Evolutionary conservation across 2,329 filamentous ascomycete genomes (phyloP), one percentile per base, ranked within the genome.

Genomic region (Xylaria sp.): DNA sequence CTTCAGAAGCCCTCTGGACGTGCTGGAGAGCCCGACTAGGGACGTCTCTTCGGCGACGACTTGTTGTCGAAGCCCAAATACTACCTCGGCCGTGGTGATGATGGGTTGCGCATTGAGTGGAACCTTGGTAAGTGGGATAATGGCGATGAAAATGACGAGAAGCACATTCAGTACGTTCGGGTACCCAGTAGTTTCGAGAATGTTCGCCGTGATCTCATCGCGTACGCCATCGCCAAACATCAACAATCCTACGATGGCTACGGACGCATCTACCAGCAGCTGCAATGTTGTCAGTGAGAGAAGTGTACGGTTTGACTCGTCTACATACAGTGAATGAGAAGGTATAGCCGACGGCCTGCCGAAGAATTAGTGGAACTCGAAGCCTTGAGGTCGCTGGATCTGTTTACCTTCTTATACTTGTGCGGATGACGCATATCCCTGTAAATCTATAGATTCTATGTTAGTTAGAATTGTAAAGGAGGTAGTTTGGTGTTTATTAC

Each of bases 151-250:
- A 69, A 93, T 83, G 71, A 93, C 93, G 79, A 97, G 91, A 72
- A 95, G 83, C 55, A 95, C 81, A n/a, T 90, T 93, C 46, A 97
- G 80, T 1, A 83, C 85, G 13, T 87, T 82, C 0, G 95, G 93
- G 77, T 97, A 97, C 62, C 90, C 91, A 6, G 85, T 80, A 0
- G 89, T 91, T 60, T 86, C 84, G 72, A 98, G 87, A 68, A 99
- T 91, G 80, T 97, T 98, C 75, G 91, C 91, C 0, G 96, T 97
- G 77, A 98, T 90, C 79, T 97, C 93, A 71, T 97, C 94, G 65
- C 86, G 87, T 62, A 97, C 93, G n/a, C 83, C 86, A 73, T 97
- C 92, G 68, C 95, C 95, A 79, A 97, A 99, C 95, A 99, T 98
- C 71, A 97, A 85, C 66, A 96, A 87, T 45, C 96, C 95, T 12